These are phyloP conservation scores for Oldenlandia corymbosa DNA, from an alignment of 257 asterid species.

Conservation along the genomic window DNA sequence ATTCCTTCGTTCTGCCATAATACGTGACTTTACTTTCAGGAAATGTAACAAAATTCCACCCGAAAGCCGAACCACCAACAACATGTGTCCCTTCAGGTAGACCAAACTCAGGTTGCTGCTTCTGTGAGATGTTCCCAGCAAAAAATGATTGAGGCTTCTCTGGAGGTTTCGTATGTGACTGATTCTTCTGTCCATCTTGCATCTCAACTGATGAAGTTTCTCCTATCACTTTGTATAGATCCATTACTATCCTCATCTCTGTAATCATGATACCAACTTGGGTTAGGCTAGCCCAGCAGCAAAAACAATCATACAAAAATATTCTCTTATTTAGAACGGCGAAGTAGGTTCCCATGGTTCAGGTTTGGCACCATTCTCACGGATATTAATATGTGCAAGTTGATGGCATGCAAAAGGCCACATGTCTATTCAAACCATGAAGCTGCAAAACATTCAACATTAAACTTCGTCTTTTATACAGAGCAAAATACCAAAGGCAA, in stretches of 20 bases:
- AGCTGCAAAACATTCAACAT: no score
- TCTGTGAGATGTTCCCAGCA: slow-evolving; percentile 14
- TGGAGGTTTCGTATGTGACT: slow-evolving; percentile 25
- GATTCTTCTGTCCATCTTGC: slow-evolving; percentile 26
- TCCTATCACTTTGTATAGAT: slow-evolving; percentile 44
- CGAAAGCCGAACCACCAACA: slow-evolving; percentile 80
- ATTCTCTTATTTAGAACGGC: neutral
- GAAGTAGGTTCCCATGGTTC: neutral
- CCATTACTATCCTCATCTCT: slow-evolving; percentile 70
- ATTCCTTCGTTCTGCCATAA: slow-evolving; percentile 64
- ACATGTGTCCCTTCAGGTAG: slow-evolving; percentile 37
- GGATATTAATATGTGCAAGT: neutral
- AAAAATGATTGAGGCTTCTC: slow-evolving; percentile 17
- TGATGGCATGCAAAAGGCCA: neutral
- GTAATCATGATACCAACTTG: slow-evolving; percentile 11
- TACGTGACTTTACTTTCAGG: slow-evolving; percentile 31
- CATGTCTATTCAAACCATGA: neutral
- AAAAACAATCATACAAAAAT: neutral
- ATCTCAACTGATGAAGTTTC: slow-evolving; percentile 17
- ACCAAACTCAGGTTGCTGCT: slow-evolving; percentile 19
- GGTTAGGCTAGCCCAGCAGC: neutral
- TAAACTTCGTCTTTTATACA: no score
- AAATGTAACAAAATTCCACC: slow-evolving; percentile 76
- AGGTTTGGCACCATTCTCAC: neutral
- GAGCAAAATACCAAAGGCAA: slow-evolving; percentile 1